phyloP scores from a whole-genome alignment of 768 basidiomycete genomes.

The Crucibulum laeve region DNA sequence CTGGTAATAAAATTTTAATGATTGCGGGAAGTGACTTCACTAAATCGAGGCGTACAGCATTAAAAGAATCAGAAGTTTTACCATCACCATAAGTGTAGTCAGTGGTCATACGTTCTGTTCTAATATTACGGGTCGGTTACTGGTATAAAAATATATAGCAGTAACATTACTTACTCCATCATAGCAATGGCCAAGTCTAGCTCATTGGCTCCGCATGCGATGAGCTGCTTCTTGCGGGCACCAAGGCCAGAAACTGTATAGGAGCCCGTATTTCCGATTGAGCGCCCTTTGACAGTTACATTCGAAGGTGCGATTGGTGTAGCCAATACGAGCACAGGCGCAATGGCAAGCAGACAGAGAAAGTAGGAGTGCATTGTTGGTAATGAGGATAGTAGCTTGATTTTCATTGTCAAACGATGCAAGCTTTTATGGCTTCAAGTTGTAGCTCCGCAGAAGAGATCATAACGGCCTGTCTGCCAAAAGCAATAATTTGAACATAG shows the following conservation, averaged over 20 bases:
- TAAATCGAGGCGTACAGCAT: conserved; percentile 1
- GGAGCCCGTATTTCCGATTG: conserved; percentile 4
- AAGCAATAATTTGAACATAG: too few relatives aligned
- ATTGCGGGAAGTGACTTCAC: neutral
- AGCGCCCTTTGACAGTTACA: too few relatives aligned
- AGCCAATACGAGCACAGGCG: too few relatives aligned
- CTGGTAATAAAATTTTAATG: neutral
- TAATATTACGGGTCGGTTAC: neutral
- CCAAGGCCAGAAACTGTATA: conserved; percentile 9
- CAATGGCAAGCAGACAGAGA: too few relatives aligned
- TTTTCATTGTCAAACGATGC: too few relatives aligned
- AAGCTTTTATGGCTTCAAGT: too few relatives aligned
- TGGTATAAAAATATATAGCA: neutral
- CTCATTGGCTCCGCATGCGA: conserved; percentile 6
- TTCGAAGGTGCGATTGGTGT: too few relatives aligned
- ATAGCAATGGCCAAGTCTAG: conserved; percentile 9
- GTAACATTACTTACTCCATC: conserved; percentile 6
- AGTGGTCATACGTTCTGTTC: conserved; percentile 7
- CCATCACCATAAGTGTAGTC: conserved; percentile 9
- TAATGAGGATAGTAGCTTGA: too few relatives aligned
- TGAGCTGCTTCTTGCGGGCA: conserved; percentile 8
- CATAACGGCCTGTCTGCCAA: too few relatives aligned
- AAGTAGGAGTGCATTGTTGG: too few relatives aligned
- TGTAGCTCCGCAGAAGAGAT: too few relatives aligned
- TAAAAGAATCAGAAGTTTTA: conserved; percentile 7